Evolutionary conservation across 352 stramenopile species (phyloP), one percentile per base, ranked within the genome.

Genomic region (Phytophthora multivora): DNA sequence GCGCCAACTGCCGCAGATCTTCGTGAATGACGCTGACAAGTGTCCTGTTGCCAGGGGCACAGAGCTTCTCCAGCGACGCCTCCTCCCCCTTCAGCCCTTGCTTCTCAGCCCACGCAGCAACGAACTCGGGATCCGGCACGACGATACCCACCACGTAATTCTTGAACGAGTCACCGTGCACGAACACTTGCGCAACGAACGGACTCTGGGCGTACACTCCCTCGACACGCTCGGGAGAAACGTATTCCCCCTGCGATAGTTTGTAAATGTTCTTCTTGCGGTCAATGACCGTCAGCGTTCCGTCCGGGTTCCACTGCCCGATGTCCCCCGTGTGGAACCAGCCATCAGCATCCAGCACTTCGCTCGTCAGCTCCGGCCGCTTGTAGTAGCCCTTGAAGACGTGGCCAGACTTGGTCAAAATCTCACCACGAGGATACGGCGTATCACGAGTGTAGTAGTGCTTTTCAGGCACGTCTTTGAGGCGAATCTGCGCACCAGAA

Each of bases 271-370:
- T 96, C 64, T 97, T 95, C 80, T 91, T 94, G 40, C 86, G 80
- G 43, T 95, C 85, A 55, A 95, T 82, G 62, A 97, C 93, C 48
- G 78, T 82, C 30, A 98, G 53, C 42, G 83, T 93, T 39, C 91
- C 90, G 63, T 98, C 79, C 13, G 80, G 73, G 69, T 98, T 98
- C 71, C 98, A 97, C 7, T 76, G 66, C 26, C 91, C 96, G 36
- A 99, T 81, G 70, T 99, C 96, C 18, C 96, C 96, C 9, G 95
- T 98, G 73, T 98, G 90, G 62, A 99, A 98, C 85, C 88, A 99
- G 21, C 94, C 92, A 26, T 90, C 86, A 5, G 63, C 69, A 57
- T 97, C 89, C 48, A 98, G 77, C 11, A 85, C 91, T 63, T 97
- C 86, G 1, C 43, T 51, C 0, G 94, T 98, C 16, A 92, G 82